Percentiles rank a stretch among this genome's conserved stretches.
These are phyloP conservation scores for Colletotrichum horii DNA, from an alignment of 2,329 filamentous ascomycete genomes.

Conservation along the genomic window DNA sequence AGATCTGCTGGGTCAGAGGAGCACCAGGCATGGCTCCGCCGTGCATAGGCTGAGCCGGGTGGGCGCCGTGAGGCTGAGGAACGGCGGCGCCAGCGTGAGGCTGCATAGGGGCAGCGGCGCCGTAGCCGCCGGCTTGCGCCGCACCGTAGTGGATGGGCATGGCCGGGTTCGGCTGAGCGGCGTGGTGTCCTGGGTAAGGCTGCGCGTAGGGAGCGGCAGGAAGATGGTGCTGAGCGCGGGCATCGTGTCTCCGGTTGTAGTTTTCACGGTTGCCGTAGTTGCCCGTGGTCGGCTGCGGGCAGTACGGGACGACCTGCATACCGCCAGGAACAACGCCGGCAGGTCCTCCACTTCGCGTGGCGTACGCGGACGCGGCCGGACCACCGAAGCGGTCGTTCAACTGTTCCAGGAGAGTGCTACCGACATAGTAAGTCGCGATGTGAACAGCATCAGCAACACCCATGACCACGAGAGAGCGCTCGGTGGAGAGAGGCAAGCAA, in stretches of 20 bases:
- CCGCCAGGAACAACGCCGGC: slow-evolving; percentile 93
- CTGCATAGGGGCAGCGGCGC: slow-evolving; percentile 79
- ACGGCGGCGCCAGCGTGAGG: slow-evolving; percentile 69
- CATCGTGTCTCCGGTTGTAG: slow-evolving; percentile 75
- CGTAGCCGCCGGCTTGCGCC: slow-evolving; percentile 75
- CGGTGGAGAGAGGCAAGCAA: slow-evolving; percentile 91
- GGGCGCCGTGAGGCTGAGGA: slow-evolving; percentile 58
- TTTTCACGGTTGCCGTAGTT: slow-evolving; percentile 92
- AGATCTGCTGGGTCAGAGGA: slow-evolving; percentile 96
- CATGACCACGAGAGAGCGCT: slow-evolving; percentile 96
- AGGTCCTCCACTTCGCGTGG: slow-evolving; percentile 90
- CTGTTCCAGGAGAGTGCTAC: slow-evolving; percentile 96
- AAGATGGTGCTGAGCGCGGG: slow-evolving; percentile 67
- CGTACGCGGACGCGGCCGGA: slow-evolving; percentile 95
- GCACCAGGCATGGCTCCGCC: slow-evolving; percentile 71
- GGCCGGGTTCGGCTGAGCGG: slow-evolving; percentile 66
- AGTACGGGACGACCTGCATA: slow-evolving; percentile 99
- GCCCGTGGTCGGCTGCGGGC: slow-evolving; percentile 89
- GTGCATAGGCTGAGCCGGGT: slow-evolving; percentile 73
- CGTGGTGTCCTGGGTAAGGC: slow-evolving; percentile 68
- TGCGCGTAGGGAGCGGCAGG: slow-evolving; percentile 79
- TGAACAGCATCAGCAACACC: slow-evolving; percentile 98
- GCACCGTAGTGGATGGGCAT: slow-evolving; percentile 76
- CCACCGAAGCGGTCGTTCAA: slow-evolving; percentile 96
- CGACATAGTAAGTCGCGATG: slow-evolving; percentile 98